phyloP scores from a whole-genome alignment of 2,329 filamentous ascomycete species.

The Diplodia corticola region DNA sequence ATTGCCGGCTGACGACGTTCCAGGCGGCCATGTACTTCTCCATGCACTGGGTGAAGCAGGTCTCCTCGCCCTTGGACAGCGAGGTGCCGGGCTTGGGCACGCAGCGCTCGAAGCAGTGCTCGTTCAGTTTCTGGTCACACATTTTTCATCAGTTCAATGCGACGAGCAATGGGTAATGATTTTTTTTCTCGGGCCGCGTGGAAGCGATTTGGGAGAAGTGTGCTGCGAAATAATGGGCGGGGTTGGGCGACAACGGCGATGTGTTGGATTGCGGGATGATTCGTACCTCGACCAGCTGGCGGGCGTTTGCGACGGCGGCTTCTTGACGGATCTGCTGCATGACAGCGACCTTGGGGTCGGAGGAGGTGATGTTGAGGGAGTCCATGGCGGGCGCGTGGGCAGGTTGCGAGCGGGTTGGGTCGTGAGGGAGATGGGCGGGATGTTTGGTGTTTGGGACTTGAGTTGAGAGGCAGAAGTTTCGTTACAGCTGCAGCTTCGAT shows the following conservation, averaged over 20 bases:
- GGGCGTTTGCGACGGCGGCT: constrained; percentile 53
- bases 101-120: constrained; percentile 59
- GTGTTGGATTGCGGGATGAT: not conserved
- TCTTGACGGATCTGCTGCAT: constrained; percentile 57
- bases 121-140: constrained; percentile 53
- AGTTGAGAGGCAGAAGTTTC: constrained; percentile 9
- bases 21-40: constrained; percentile 58
- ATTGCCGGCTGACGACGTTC: constrained; percentile 54
- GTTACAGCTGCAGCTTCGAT: constrained; percentile 5
- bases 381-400: constrained; percentile 24
- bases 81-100: constrained; percentile 54
- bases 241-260: not conserved
- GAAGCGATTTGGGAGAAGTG: not conserved
- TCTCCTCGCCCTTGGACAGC: constrained; percentile 51
- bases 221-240: not conserved
- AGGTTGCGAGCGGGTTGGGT: not conserved
- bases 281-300: constrained; percentile 51
- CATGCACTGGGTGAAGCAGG: constrained; percentile 55
- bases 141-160: not conserved
- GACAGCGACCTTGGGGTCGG: constrained; percentile 49
- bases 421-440: not conserved
- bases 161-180: not conserved
- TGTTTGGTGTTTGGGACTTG: not conserved
- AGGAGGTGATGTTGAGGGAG: constrained; percentile 31
- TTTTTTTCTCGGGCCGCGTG: not conserved